A percentile compares a stretch with the other conserved stretches of the same genome.
Conservation (phyloP, 257 asterid species). For the Capsicum baccatum region DNA sequence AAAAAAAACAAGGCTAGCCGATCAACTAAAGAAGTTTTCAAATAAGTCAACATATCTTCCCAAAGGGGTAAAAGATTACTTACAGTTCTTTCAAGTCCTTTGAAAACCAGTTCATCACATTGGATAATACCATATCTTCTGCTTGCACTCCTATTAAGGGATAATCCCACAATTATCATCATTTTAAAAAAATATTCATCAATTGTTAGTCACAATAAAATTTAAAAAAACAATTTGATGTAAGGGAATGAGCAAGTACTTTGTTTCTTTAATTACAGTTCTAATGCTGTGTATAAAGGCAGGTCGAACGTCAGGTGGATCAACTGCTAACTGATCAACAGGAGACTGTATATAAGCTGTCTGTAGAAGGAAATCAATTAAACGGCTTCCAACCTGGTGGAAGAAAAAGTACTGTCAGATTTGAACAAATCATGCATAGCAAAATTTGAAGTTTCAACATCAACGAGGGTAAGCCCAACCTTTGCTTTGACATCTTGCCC, state of each 20-base stretch:
- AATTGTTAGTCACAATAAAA: slow-evolving; percentile 33
- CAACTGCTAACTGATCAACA: slow-evolving; percentile 59
- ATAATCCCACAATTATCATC: slow-evolving; percentile 38
- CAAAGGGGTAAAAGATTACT: slow-evolving; percentile 35
- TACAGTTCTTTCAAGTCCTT: slow-evolving; percentile 92
- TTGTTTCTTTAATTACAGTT: slow-evolving; percentile 58
- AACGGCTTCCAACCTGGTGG: slow-evolving; percentile 87
- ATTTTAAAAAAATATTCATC: slow-evolving; percentile 31
- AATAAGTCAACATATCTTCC: neutral
- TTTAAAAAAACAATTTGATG: neutral
- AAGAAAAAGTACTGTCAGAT: slow-evolving; percentile 10
- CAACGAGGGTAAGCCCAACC: slow-evolving; percentile 49
- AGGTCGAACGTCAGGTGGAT: slow-evolving; percentile 90
- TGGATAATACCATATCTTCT: slow-evolving; percentile 85
- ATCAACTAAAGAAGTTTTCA: neutral
- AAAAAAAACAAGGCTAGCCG: neutral
- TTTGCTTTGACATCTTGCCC: slow-evolving; percentile 81
- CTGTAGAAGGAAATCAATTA: slow-evolving; percentile 79
- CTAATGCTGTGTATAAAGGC: slow-evolving; percentile 78
- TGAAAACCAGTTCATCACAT: slow-evolving; percentile 79
- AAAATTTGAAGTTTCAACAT: neutral
- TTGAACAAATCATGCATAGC: slow-evolving; percentile 2
- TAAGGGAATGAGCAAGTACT: slow-evolving; percentile 42
- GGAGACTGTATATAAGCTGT: slow-evolving; percentile 90
- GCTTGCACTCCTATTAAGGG: slow-evolving; percentile 55